Conservation (phyloP, 2,329 filamentous ascomycete species). For the Sporothrix protearum region DNA sequence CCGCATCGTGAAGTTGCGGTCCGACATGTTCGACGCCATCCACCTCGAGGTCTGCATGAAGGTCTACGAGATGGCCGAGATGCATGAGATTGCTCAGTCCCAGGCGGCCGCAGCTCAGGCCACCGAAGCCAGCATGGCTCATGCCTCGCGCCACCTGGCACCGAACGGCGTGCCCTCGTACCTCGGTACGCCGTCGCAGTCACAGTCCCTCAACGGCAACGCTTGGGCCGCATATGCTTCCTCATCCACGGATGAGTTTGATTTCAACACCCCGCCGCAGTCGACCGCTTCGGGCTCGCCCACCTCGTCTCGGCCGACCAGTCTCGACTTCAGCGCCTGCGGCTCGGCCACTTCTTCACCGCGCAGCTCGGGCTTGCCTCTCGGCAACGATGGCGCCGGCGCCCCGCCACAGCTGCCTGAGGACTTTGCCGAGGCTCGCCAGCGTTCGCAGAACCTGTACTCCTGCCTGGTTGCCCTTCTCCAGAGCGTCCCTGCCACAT, state of each 20-base stretch:
- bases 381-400: slow-evolving; percentile 28
- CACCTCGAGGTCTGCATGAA: slow-evolving; percentile 63
- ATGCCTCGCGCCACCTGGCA: slow-evolving; percentile 2
- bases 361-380: slow-evolving; percentile 43
- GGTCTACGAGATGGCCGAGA: slow-evolving; percentile 53
- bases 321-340: slow-evolving; percentile 49
- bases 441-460: slow-evolving; percentile 49
- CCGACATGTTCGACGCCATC: slow-evolving; percentile 59
- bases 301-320: slow-evolving; percentile 48
- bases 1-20: slow-evolving; percentile 56
- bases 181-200: slow-evolving; percentile 25
- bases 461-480: slow-evolving; percentile 53
- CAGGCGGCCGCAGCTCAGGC: background rate
- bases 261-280: slow-evolving; percentile 28
- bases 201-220: background rate
- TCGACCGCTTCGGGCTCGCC: slow-evolving; percentile 26
- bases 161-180: slow-evolving; percentile 20
- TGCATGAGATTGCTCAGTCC: slow-evolving; percentile 34
- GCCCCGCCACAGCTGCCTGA: slow-evolving; percentile 30
- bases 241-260: slow-evolving; percentile 18
- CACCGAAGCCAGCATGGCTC: slow-evolving; percentile 4
- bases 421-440: slow-evolving; percentile 42
- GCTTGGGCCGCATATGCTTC: background rate
- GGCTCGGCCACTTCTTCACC: slow-evolving; percentile 52
- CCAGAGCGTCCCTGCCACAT: slow-evolving; percentile 47